Evolutionary conservation across 257 asterid genomes (phyloP), one percentile per base, ranked within the genome.

Genomic region (Solanum virginianum): DNA sequence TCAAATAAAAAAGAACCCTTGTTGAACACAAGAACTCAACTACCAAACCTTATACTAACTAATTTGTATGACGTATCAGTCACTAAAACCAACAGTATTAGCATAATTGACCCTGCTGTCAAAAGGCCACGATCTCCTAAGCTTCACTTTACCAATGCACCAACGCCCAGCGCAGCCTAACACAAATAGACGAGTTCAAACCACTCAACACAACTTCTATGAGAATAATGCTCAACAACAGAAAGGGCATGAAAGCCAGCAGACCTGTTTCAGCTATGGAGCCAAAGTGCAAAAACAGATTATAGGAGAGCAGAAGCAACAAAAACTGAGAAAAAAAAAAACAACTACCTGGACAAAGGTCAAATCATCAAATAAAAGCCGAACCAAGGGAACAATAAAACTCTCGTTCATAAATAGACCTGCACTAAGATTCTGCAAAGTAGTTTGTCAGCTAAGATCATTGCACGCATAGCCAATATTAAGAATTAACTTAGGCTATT

Each of bases 341-440:
- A 77, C 8, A 81, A 53, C 72, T 91, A 95, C 99, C 98, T 93
- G 95, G 88, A 93, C 97, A 87, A 90, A 86, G 71, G 90, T 85
- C 86, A 88, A 85, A 81, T 92, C 88, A 86, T 94, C 96, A 69
- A 86, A 88, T 87, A 96, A 89, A 90, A 94, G 98, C 88, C 90
- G 94, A 84, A 95, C 92, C 93, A 96, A 87, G 82, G 95, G 94
- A 90, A 68, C 83, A 69, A 91, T 86, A 57, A 94, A 86, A 36
- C 88, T 57, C 83, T 93, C 96, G n/a, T 89, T 90, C 93, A 92
- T 90, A 87, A 95, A 96, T 55, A 86, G 86, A 86, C 97, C 98
- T 91, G 97, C 97, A 91, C 98, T 94, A 88, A 93, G 89, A 92
- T 85, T 94, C 99, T 96, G 95, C 85, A 87, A 43, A 36, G 81